These are phyloP conservation scores for Penicillium fuscoglaucum DNA, from an alignment of 2,329 filamentous ascomycete species.

Conservation along the genomic window DNA sequence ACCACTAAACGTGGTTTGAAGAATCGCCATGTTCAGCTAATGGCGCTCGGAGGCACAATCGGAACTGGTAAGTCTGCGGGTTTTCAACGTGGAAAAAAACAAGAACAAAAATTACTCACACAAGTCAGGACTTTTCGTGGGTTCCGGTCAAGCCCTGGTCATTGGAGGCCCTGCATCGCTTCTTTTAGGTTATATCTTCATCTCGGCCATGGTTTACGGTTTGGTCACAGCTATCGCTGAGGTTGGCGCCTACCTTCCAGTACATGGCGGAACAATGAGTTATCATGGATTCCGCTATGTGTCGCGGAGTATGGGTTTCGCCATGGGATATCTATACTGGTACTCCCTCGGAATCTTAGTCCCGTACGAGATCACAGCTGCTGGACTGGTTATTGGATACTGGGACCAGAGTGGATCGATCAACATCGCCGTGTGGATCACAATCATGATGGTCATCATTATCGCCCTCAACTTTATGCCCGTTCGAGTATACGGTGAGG, in stretches of 20 bases:
- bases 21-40: too few species aligned
- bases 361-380: conserved; percentile 64
- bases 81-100: too few species aligned
- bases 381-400: conserved; percentile 64
- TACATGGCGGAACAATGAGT: conserved; percentile 47
- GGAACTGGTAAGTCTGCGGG: too few species aligned
- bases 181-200: conserved; percentile 54
- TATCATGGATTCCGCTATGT: conserved; percentile 48
- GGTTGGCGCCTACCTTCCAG: conserved; percentile 45
- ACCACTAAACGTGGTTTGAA: too few species aligned
- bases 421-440: conserved; percentile 52
- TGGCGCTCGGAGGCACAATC: too few species aligned
- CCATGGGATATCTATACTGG: conserved; percentile 51
- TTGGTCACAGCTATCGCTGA: conserved; percentile 51
- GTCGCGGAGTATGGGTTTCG: conserved; percentile 44
- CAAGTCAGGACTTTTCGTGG: too few species aligned
- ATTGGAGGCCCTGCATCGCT: conserved; percentile 55
- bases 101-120: too few species aligned
- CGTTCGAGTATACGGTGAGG: conserved; percentile 54
- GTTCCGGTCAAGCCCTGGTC: conserved; percentile 39
- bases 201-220: conserved; percentile 51
- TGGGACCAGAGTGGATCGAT: conserved; percentile 51
- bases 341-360: conserved; percentile 50
- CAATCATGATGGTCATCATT: conserved; percentile 62
- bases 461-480: conserved; percentile 51